Percentiles rank a stretch among this genome's conserved stretches.
These are phyloP conservation scores for Steccherinum ochraceum DNA, from an alignment of 768 basidiomycete species.

Conservation along the genomic window DNA sequence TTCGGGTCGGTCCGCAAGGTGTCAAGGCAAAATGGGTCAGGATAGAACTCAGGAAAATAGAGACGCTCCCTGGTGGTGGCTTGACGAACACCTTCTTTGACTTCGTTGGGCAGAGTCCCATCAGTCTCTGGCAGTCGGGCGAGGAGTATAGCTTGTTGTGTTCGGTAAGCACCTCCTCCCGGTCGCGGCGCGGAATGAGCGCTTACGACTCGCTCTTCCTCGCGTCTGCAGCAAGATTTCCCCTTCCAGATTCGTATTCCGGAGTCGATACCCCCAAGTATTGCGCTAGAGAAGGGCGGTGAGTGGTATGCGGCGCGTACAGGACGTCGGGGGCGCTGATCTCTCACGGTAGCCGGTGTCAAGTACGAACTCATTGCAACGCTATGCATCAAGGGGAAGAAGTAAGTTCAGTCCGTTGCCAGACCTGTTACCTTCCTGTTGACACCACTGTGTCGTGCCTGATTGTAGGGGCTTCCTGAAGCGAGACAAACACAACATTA, in stretches of 20 bases:
- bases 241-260: slow-evolving; percentile 90
- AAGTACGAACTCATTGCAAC: slow-evolving; percentile 88
- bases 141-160: slow-evolving; percentile 67
- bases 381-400: slow-evolving; percentile 82
- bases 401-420: slow-evolving; percentile 36
- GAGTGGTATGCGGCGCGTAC: background rate
- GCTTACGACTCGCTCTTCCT: background rate
- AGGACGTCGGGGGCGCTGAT: background rate
- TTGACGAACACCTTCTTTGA: slow-evolving; percentile 69
- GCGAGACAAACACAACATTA: slow-evolving; percentile 63
- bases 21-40: slow-evolving; percentile 91
- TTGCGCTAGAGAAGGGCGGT: slow-evolving; percentile 75
- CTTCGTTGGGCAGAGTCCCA: slow-evolving; percentile 74
- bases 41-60: slow-evolving; percentile 87
- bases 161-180: slow-evolving; percentile 41
- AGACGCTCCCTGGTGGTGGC: slow-evolving; percentile 71
- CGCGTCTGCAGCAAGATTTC: slow-evolving; percentile 62
- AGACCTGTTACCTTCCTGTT: background rate
- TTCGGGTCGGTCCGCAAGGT: slow-evolving; percentile 66
- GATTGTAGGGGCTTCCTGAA: slow-evolving; percentile 74
- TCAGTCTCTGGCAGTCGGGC: slow-evolving; percentile 75
- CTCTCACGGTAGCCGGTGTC: slow-evolving; percentile 54
- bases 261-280: slow-evolving; percentile 83
- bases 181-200: background rate
- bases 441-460: slow-evolving; percentile 3